phyloP scores from a whole-genome alignment of 768 basidiomycete genomes.

The Dentipellis fragilis region DNA sequence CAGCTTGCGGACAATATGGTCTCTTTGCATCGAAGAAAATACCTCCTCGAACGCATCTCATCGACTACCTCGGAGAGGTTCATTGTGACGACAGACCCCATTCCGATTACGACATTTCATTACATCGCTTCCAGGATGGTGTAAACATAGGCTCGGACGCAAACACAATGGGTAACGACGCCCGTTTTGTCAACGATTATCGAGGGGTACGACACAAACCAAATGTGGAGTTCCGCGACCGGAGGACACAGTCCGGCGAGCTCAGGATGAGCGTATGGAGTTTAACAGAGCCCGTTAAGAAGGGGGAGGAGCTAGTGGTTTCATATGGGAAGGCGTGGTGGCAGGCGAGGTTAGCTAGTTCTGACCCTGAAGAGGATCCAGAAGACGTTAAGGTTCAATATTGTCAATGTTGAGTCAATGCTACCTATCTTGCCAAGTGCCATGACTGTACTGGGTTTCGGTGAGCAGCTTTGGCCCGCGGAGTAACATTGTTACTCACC shows the following conservation, averaged over 20 bases:
- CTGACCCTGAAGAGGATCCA: too few species aligned
- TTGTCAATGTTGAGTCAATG: too few species aligned
- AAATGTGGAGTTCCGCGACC: constrained; percentile 63
- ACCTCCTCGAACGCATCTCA: constrained; percentile 49
- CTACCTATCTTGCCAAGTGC: too few species aligned
- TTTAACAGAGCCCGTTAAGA: constrained; percentile 45
- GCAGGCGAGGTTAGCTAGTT: constrained; percentile 31
- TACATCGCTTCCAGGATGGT: constrained; percentile 50
- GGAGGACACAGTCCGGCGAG: constrained; percentile 43
- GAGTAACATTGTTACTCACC: too few species aligned
- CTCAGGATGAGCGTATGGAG: constrained; percentile 74
- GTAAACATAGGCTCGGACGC: constrained; percentile 75
- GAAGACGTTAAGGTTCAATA: too few species aligned
- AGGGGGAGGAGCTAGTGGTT: constrained; percentile 79
- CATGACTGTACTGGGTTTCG: too few species aligned
- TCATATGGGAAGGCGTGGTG: constrained; percentile 88
- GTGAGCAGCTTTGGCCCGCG: too few species aligned
- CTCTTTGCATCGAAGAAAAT: constrained; percentile 74
- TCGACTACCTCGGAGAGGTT: constrained; percentile 79
- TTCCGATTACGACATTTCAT: constrained; percentile 84
- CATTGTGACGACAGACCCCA: constrained; percentile 65
- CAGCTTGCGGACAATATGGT: constrained; percentile 60
- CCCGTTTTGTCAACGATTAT: constrained; percentile 86
- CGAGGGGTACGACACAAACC: constrained; percentile 62
- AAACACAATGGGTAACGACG: constrained; percentile 68